These are phyloP conservation scores for Lentinula sp. DNA, from an alignment of 768 basidiomycete species.

Conservation along the genomic window DNA sequence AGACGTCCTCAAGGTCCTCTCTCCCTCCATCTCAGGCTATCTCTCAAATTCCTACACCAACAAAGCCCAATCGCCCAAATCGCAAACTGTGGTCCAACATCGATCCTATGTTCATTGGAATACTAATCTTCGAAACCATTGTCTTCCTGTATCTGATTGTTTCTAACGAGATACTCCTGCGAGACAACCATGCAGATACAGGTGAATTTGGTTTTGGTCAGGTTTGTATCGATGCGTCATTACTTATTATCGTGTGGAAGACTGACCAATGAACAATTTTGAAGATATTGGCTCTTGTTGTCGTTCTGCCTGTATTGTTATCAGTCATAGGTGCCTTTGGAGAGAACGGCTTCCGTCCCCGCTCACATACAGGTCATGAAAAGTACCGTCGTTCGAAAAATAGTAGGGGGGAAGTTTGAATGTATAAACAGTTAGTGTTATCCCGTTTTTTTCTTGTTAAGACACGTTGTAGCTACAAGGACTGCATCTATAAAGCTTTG, in stretches of 20 bases:
- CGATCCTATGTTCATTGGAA: constrained; percentile 35
- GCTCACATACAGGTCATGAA: background rate
- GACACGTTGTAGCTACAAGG: background rate
- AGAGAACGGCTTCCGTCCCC: constrained; percentile 20
- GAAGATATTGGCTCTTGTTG: constrained; percentile 33
- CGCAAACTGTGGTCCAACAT: constrained; percentile 26
- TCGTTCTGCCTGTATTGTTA: constrained; percentile 32
- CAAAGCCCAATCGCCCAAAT: constrained; percentile 17
- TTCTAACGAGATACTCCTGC: constrained; percentile 29
- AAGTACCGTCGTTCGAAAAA: background rate
- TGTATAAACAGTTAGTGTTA: background rate
- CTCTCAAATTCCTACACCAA: background rate
- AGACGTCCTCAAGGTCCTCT: background rate
- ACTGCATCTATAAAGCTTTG: too few species aligned
- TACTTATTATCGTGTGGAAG: background rate
- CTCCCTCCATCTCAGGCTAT: background rate
- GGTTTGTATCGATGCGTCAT: constrained; percentile 10
- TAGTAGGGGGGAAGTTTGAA: background rate
- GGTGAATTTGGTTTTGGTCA: constrained; percentile 33
- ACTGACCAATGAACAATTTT: background rate
- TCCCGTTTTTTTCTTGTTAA: background rate
- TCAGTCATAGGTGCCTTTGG: constrained; percentile 25
- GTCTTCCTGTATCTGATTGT: constrained; percentile 35
- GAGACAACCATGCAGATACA: constrained; percentile 16
- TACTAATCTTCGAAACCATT: constrained; percentile 28